Conservation (phyloP, 2,329 filamentous ascomycete genomes). For the Beauveria rudraprayagi region DNA sequence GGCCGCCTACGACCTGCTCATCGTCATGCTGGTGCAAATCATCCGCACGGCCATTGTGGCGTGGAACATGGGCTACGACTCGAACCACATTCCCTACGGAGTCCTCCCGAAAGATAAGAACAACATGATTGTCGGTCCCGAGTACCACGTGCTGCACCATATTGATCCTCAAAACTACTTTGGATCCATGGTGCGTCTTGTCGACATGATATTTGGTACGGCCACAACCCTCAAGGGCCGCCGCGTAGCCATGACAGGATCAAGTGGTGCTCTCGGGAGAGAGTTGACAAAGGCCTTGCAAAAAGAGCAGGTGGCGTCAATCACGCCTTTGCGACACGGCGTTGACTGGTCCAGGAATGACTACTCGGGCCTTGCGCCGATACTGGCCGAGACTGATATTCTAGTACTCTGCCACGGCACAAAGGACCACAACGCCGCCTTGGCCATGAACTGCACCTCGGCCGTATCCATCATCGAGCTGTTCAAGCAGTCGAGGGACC, state of each 20-base stretch:
- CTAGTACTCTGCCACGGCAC: slow-evolving; percentile 14
- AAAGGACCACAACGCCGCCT: slow-evolving; percentile 1
- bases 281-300: slow-evolving; percentile 6
- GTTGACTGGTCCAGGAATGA: slow-evolving; percentile 10
- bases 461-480: slow-evolving; percentile 10
- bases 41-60: slow-evolving; percentile 10
- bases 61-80: slow-evolving; percentile 12
- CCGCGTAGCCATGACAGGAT: slow-evolving; percentile 14
- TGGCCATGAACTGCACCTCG: slow-evolving; percentile 11
- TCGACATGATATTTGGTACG: slow-evolving; percentile 15
- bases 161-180: slow-evolving; percentile 17
- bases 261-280: slow-evolving; percentile 11
- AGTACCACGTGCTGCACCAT: slow-evolving; percentile 16
- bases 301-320: slow-evolving; percentile 1
- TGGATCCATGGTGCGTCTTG: slow-evolving; percentile 14
- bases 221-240: slow-evolving; percentile 12
- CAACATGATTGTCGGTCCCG: slow-evolving; percentile 12
- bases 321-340: slow-evolving; percentile 8
- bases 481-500: not conserved
- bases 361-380: slow-evolving; percentile 1
- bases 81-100: slow-evolving; percentile 12
- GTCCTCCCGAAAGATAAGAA: slow-evolving; percentile 12
- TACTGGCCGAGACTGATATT: slow-evolving; percentile 12
- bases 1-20: not conserved
- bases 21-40: slow-evolving; percentile 6